Conservation (phyloP, 1,139 yeast genomes). For the Meyerozyma guilliermondii region DNA sequence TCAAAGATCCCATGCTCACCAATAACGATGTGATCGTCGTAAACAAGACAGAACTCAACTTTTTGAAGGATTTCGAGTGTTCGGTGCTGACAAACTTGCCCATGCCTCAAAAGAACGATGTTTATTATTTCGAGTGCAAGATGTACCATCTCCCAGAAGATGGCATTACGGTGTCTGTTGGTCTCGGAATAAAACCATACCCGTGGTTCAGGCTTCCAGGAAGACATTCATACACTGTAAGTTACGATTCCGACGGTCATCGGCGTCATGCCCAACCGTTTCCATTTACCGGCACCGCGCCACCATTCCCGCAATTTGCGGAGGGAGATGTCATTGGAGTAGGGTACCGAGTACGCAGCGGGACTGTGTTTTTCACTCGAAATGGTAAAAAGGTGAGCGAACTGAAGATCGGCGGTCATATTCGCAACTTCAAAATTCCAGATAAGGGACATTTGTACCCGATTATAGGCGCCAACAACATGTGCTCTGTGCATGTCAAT, state of each 20-base stretch:
- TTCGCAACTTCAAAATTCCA: slow-evolving; percentile 32
- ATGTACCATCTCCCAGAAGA: slow-evolving; percentile 49
- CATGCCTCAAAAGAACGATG: slow-evolving; percentile 78
- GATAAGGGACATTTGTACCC: slow-evolving; percentile 44
- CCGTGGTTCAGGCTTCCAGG: slow-evolving; percentile 61
- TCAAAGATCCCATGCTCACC: slow-evolving; percentile 59
- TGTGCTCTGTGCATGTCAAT: slow-evolving; percentile 51
- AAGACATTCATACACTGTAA: slow-evolving; percentile 43
- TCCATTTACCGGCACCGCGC: slow-evolving; percentile 21
- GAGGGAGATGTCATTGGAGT: slow-evolving; percentile 67
- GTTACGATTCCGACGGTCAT: slow-evolving; percentile 50
- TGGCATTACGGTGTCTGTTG: slow-evolving; percentile 39
- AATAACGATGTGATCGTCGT: slow-evolving; percentile 58
- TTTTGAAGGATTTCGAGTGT: slow-evolving; percentile 65
- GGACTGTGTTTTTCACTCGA: slow-evolving; percentile 63
- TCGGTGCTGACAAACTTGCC: slow-evolving; percentile 85
- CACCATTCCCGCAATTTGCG: slow-evolving; percentile 42
- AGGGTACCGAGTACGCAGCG: slow-evolving; percentile 57
- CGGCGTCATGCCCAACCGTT: slow-evolving; percentile 51
- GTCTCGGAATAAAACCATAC: slow-evolving; percentile 47
- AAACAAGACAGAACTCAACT: slow-evolving; percentile 73
- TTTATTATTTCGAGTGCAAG: slow-evolving; percentile 86
- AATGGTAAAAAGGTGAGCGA: slow-evolving; percentile 68
- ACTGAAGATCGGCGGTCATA: slow-evolving; percentile 64
- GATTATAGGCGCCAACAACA: slow-evolving; percentile 47